Evolutionary conservation across 169 alveolate species (phyloP).

Genomic region (Miamiensis avidus): DNA sequence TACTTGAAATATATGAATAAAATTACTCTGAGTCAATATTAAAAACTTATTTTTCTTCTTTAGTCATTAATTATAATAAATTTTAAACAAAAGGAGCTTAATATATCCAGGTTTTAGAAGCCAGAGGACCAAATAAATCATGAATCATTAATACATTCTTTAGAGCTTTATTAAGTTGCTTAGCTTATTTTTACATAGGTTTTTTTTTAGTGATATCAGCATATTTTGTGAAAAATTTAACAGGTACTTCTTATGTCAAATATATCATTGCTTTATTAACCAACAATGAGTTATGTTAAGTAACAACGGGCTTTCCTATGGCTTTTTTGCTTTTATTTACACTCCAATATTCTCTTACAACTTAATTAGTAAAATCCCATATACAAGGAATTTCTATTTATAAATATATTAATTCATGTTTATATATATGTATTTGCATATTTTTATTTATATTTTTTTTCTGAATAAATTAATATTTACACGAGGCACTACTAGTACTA

Average conservation of each 20-base stretch:
- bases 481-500: neutral
- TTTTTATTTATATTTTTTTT: too few species aligned
- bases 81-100: neutral
- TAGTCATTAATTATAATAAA: neutral
- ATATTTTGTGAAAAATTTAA: neutral
- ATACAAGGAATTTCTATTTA: neutral
- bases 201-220: neutral
- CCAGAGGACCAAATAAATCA: neutral
- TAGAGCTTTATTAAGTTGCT: neutral
- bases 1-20: neutral
- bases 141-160: neutral
- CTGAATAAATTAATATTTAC: neutral
- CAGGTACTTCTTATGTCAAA: conserved; percentile 1
- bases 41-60: neutral
- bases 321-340: neutral
- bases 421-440: neutral
- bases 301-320: neutral
- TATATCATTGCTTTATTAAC: conserved; percentile 7
- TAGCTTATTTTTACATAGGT: neutral
- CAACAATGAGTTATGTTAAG: conserved; percentile 11
- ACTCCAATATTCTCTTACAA: neutral
- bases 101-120: neutral
- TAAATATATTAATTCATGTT: too few species aligned
- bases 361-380: neutral
- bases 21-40: neutral